Percentiles rank a stretch among this genome's conserved stretches.
Evolutionary conservation across 164 flowering plant species (phyloP).

Genomic region (Tetrastigma voinierianum): DNA sequence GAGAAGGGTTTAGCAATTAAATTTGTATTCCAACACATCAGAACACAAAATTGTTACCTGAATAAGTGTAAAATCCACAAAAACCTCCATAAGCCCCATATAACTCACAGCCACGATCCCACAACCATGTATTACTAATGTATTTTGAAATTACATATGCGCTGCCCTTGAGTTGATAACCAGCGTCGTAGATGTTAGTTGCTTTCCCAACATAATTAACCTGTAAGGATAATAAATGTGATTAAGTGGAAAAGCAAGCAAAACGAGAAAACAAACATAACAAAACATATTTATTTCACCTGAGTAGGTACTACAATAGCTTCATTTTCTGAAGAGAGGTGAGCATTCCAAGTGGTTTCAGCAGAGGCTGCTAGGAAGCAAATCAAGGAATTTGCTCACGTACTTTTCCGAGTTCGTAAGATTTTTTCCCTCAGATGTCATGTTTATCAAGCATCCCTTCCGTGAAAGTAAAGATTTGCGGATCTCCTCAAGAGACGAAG

Average conservation of each 20-base stretch:
- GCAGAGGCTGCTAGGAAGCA: conserved; percentile 57
- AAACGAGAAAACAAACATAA: background rate
- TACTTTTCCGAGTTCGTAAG: conserved; percentile 63
- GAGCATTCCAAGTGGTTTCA: conserved; percentile 51
- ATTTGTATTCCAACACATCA: background rate
- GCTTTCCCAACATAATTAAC: conserved; percentile 99
- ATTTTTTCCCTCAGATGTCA: conserved; percentile 88
- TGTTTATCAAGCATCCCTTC: conserved; percentile 74
- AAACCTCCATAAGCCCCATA: conserved; percentile 99
- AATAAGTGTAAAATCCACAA: conserved; percentile 93
- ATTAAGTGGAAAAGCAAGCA: background rate
- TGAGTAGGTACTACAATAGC: conserved; percentile 95
- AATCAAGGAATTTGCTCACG: conserved; percentile 79
- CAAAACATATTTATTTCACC: conserved; percentile 34
- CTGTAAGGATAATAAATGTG: conserved; percentile 29
- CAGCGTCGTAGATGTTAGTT: conserved; percentile 76
- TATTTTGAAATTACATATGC: conserved; percentile 94
- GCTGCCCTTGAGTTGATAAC: conserved; percentile 90
- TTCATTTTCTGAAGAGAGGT: conserved; percentile 69
- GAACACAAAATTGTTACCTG: conserved; percentile 52
- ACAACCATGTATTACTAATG: conserved; percentile 94
- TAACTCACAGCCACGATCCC: conserved; percentile 99
- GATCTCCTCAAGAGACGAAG: conserved; percentile 90
- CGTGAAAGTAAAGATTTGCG: conserved; percentile 75
- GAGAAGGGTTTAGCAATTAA: background rate